phyloP scores from a whole-genome alignment of 139 green algal species.

The Chloropicon primus region DNA sequence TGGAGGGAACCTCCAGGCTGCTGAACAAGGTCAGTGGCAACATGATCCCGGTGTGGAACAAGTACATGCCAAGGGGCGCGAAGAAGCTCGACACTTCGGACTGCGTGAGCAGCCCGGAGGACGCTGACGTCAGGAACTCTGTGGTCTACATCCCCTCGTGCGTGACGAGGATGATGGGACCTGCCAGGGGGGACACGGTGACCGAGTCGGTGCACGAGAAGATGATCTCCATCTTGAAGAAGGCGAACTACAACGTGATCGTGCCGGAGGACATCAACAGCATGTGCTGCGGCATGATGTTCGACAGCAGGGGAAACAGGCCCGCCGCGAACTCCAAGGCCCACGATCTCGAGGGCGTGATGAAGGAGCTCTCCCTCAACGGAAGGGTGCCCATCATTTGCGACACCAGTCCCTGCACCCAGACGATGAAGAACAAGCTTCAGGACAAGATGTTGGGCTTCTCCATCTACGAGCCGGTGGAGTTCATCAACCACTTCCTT shows the following conservation, averaged over 20 bases:
- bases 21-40: conserved; percentile 59
- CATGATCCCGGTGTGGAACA: conserved; percentile 82
- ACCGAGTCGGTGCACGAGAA: conserved; percentile 70
- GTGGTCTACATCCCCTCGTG: conserved; percentile 88
- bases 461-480: conserved; percentile 83
- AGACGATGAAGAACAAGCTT: conserved; percentile 64
- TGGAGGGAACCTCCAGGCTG: conserved; percentile 44
- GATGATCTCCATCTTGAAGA: conserved; percentile 77
- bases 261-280: conserved; percentile 43
- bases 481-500: conserved; percentile 88
- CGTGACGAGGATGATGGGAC: conserved; percentile 92
- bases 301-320: conserved; percentile 84
- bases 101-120: not conserved
- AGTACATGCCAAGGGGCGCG: conserved; percentile 80
- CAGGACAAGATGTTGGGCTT: conserved; percentile 58
- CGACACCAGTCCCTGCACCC: conserved; percentile 85
- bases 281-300: conserved; percentile 89
- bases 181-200: conserved; percentile 46
- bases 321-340: conserved; percentile 49
- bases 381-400: conserved; percentile 84
- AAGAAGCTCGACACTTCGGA: not conserved
- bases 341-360: conserved; percentile 51
- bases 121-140: not conserved
- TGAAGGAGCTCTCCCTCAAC: conserved; percentile 69
- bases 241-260: conserved; percentile 48